These are phyloP conservation scores for Rhodotorula sp. DNA, from an alignment of 1,284 basidiomycete genomes.

Conservation along the genomic window DNA sequence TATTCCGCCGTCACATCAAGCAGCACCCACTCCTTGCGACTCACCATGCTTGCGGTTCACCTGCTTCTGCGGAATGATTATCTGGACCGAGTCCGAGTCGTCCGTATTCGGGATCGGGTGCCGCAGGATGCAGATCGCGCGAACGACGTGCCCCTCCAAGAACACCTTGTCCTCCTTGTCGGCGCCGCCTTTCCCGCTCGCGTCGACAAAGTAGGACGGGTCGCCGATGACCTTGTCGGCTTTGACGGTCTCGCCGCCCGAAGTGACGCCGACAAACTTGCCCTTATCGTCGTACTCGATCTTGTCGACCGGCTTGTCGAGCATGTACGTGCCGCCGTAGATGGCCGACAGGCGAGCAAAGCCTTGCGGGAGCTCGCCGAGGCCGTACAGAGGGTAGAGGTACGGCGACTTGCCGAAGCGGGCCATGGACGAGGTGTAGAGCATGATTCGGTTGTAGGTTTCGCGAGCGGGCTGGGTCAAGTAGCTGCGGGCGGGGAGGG, in stretches of 20 bases:
- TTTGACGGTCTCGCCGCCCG: constrained; percentile 88
- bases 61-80: constrained; percentile 99
- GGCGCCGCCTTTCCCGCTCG: constrained; percentile 57
- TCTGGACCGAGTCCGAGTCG: constrained; percentile 89
- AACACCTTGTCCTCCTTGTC: constrained; percentile 65
- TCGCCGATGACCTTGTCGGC: constrained; percentile 98
- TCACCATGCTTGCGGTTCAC: constrained; percentile 87
- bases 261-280: constrained; percentile 89
- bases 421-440: constrained; percentile 98
- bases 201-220: constrained; percentile 82
- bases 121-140: constrained; percentile 97
- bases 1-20: too few species aligned
- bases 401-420: constrained; percentile 99
- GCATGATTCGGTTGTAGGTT: constrained; percentile 90
- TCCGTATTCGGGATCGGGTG: constrained; percentile 98
- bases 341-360: constrained; percentile 98
- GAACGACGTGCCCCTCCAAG: constrained; percentile 90
- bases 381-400: constrained; percentile 98
- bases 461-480: constrained; percentile 85
- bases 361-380: constrained; percentile 97
- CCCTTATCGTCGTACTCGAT: constrained; percentile 83
- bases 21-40: constrained; percentile 43
- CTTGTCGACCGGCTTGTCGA: constrained; percentile 91
- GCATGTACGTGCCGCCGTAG: constrained; percentile 99
- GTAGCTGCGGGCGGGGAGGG: constrained; percentile 62